Base-by-base conservation (phyloP, 768 basidiomycete species). In the Termitomyces sp. region DNA sequence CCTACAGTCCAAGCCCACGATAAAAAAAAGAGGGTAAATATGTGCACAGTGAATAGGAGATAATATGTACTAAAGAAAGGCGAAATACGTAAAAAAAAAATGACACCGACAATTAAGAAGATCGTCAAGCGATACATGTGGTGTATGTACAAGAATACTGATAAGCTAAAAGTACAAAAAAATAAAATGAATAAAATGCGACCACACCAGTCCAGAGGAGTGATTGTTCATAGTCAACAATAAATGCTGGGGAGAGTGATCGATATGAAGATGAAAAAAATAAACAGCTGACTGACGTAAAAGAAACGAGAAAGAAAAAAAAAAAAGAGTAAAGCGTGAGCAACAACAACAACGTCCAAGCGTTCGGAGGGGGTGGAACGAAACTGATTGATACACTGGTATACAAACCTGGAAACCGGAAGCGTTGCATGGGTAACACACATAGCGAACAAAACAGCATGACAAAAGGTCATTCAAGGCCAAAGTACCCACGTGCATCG, bases 401-500 rank as follows among this genome's bases (percentile, higher is more conserved):
- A 31, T 58, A 49, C 52, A 57, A 12, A 54, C 54, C 56, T 60
- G 17, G 51, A 54, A 25, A 32, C 32, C 20, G 29, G 42, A 34
- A 40, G 20, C 37, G n/a, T 56, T 48, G 53, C 60, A 65, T 56
- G 47, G 20, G 46, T 20, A 37, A 57, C 49, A 51, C 20, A 20
- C 36, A 38, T 38, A 45, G 59, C 9, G 32, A 51, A 46, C 40
- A 49, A 47, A 25, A 50, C 8, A 56, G 48, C 55, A 43, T 43
- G 45, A 60, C 36, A 45, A 46, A 36, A 58, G 34, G 10, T 67
- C 67, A 74, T 67, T 82, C 78, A 52, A 85, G 67, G 34, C 85
- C 88, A 60, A 91, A 79, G 77, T 86, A 91, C n/a, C 92, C 92
- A 61, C 88, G 84, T 60, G 83, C 92, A 70, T 94, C 92, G 56